Evolutionary conservation across 495 filamentous ascomycete species (phyloP), one percentile per base, ranked within the genome.

Genomic region (Neurospora sp.): DNA sequence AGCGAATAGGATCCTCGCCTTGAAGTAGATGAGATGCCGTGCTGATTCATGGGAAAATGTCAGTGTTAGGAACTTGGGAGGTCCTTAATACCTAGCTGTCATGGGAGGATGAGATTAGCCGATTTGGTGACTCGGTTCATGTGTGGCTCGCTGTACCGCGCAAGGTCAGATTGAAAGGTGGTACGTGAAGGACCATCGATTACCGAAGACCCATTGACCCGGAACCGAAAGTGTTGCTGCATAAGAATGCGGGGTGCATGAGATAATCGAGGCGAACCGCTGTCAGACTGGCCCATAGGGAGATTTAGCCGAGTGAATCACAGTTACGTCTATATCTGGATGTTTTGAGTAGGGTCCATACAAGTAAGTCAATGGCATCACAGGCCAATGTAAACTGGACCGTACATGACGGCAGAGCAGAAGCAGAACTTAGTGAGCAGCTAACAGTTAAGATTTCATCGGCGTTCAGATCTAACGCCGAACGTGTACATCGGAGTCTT

Each of bases 1-100:
- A 6, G 81, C 84, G 37, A 81, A 78, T 54, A 85, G 78, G 54
- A 72, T 72, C 9, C 39, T 72, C 38, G 38, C 37, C 1, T 59
- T 72, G 6, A 44, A 44, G 16, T 44, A 44, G 42, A 42, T 42
- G 38, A 44, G 42, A 42, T 42, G 38, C 38, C 9, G 38, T 10
- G 38, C 40, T 42, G 11, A 42, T 42, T 18, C 14, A 42, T 0
- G 44, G 38, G 38, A 39, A 10, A 10, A 39, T 39, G 38, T 39
- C 38, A 12, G 18, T n/a, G 42, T 44, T 44, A 5, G 16, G 42
- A 44, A n/a, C 5, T 8, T 44, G 14, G 16, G 42, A 44, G 16
- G 42, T 44, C 5, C 18, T 18, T 44, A 16, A n/a, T 44, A n/a
- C n/a, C n/a, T n/a, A n/a, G 16, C 16, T 41, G 39, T 14, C 5